Percentiles rank a stretch among this genome's conserved stretches.
These are phyloP conservation scores for Phytopythium sindhum DNA, from an alignment of 352 stramenopile species.

Conservation along the genomic window DNA sequence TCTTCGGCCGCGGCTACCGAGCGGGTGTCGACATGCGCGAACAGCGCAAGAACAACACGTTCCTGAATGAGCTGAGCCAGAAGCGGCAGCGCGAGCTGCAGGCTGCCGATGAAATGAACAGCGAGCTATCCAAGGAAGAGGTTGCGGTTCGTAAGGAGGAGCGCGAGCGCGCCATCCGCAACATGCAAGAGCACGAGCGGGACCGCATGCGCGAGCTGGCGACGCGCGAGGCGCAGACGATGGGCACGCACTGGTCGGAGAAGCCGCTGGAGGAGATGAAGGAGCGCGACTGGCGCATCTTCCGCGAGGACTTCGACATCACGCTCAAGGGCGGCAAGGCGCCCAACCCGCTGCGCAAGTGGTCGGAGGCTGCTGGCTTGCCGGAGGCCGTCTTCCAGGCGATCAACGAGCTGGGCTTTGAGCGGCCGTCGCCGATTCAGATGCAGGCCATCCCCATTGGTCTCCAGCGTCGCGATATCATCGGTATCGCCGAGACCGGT, in stretches of 20 bases:
- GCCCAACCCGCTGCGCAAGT: constrained; percentile 94
- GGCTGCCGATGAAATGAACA: constrained; percentile 55
- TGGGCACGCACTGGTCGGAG: constrained; percentile 91
- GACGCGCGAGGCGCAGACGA: constrained; percentile 61
- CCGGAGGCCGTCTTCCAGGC: constrained; percentile 83
- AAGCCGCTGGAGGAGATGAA: constrained; percentile 95
- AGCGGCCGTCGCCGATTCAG: constrained; percentile 98
- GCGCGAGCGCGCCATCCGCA: constrained; percentile 59
- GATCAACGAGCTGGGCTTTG: constrained; percentile 92
- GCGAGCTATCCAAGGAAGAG: constrained; percentile 56
- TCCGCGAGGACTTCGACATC: constrained; percentile 99
- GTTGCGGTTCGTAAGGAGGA: constrained; percentile 61
- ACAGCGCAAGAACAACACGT: constrained; percentile 90
- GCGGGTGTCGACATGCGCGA: constrained; percentile 92
- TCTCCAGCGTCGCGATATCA: constrained; percentile 95
- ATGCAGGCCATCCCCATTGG: constrained; percentile 97
- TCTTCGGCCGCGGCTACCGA: constrained; percentile 91
- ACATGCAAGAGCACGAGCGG: constrained; percentile 69
- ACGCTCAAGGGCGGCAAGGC: constrained; percentile 86
- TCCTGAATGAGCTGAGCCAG: constrained; percentile 81
- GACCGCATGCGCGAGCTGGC: constrained; percentile 65
- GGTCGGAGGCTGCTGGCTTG: constrained; percentile 66
- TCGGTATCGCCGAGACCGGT: constrained; percentile 98
- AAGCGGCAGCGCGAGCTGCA: constrained; percentile 86
- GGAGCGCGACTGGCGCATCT: constrained; percentile 98